Percentiles rank a stretch among this genome's conserved stretches.
These are phyloP conservation scores for Pleurotus salmoneostramineus DNA, from an alignment of 768 basidiomycete genomes.

Conservation along the genomic window DNA sequence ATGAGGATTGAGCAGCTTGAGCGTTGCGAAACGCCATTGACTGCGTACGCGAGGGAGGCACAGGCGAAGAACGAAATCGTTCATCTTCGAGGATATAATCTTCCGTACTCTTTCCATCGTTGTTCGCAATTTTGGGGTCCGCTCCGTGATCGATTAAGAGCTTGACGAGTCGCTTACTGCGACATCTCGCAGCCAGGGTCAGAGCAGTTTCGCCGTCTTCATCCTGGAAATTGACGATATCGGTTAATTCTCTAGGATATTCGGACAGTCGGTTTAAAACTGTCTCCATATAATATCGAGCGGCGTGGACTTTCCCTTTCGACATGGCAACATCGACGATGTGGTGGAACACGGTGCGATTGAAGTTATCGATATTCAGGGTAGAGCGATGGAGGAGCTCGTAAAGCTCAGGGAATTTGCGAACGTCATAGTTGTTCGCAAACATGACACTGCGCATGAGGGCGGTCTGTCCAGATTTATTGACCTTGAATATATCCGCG, in stretches of 20 bases:
- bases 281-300: slow-evolving; percentile 98
- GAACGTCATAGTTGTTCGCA: slow-evolving; percentile 98
- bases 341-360: slow-evolving; percentile 97
- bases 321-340: slow-evolving; percentile 97
- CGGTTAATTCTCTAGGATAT: slow-evolving; percentile 93
- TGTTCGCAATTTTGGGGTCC: slow-evolving; percentile 90
- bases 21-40: slow-evolving; percentile 74
- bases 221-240: slow-evolving; percentile 99
- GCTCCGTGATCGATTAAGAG: slow-evolving; percentile 94
- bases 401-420: slow-evolving; percentile 97
- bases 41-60: slow-evolving; percentile 61
- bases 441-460: slow-evolving; percentile 99
- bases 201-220: slow-evolving; percentile 98
- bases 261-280: slow-evolving; percentile 83
- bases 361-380: slow-evolving; percentile 96
- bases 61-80: slow-evolving; percentile 89
- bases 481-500: slow-evolving; percentile 95
- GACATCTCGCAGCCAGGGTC: slow-evolving; percentile 92
- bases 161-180: slow-evolving; percentile 94
- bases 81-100: slow-evolving; percentile 99
- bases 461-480: slow-evolving; percentile 94
- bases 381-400: slow-evolving; percentile 97
- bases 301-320: slow-evolving; percentile 96
- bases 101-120: slow-evolving; percentile 95
- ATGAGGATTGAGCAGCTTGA: slow-evolving; percentile 54